Conservation (phyloP, 2,329 filamentous ascomycete species). For the Exophiala spinifera region DNA sequence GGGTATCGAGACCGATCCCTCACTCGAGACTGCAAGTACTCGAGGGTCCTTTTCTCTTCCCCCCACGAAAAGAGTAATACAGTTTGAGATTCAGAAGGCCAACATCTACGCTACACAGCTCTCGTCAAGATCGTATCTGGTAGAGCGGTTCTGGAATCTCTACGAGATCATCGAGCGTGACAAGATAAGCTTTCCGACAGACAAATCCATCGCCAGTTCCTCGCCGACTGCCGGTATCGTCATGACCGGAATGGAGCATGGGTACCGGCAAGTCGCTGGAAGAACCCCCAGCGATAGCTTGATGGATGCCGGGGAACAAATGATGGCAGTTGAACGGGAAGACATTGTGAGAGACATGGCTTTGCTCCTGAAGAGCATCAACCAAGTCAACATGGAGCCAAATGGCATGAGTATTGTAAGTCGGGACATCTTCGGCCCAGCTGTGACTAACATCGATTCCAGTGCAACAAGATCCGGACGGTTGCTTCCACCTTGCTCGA, state of each 20-base stretch:
- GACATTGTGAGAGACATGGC: slow-evolving; percentile 78
- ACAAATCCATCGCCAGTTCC: slow-evolving; percentile 19
- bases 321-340: slow-evolving; percentile 72
- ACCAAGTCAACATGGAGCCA: slow-evolving; percentile 79
- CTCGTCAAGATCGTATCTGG: slow-evolving; percentile 76
- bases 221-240: slow-evolving; percentile 26
- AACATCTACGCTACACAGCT: slow-evolving; percentile 83
- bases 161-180: slow-evolving; percentile 60
- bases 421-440: slow-evolving; percentile 20
- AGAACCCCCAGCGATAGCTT: slow-evolving; percentile 29
- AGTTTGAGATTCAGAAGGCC: slow-evolving; percentile 87
- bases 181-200: slow-evolving; percentile 19
- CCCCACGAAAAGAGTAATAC: slow-evolving; percentile 44
- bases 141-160: slow-evolving; percentile 80
- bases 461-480: slow-evolving; percentile 80
- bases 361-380: slow-evolving; percentile 70
- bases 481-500: slow-evolving; percentile 78
- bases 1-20: slow-evolving; percentile 12
- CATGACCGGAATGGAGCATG: slow-evolving; percentile 23
- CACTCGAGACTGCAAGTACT: slow-evolving; percentile 8
- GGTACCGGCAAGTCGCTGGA: slow-evolving; percentile 19
- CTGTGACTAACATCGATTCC: slow-evolving; percentile 20
- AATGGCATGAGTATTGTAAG: slow-evolving; percentile 63
- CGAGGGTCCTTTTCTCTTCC: slow-evolving; percentile 22
- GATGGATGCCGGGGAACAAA: slow-evolving; percentile 35